Evolutionary conservation across 2,329 filamentous ascomycete species (phyloP), one percentile per base, ranked within the genome.

Genomic region (Verticillium isaacii): DNA sequence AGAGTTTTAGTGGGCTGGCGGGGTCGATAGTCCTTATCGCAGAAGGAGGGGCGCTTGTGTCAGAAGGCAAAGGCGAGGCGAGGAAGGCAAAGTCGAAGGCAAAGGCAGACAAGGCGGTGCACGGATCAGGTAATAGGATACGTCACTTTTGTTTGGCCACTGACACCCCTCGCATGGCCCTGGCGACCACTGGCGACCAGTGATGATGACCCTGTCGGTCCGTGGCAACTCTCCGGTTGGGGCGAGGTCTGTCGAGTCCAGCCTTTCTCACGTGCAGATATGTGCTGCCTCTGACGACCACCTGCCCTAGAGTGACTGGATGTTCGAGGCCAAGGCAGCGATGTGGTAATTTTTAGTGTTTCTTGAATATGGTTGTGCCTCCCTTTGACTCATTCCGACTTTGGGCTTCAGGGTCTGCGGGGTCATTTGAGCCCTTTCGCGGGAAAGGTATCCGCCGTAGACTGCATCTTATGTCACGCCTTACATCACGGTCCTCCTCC

Each of bases 1-100:
- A 65, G 63, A 63, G 59, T 63, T 66, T 65, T 66, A 65, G 64
- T 65, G 64, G 64, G 61, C 61, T 62, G 61, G 64, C 63, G 63
- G 64, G 64, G 64, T 59, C 45, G 32, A 59, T 41, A 39, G 56
- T 41, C n/a, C 45, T 52, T 52, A 52, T 52, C 45, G 45, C 45
- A 11, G 45, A 52, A 19, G 45, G 45, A 52, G 45, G 45, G 45
- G 45, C 19, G n/a, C 12, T 52, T 8, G 45, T 41, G 45, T 11
- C 6, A 15, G 37, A 17, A 17, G 37, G 37, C n/a, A 14, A 29
- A 9, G 41, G 17, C 7, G 25, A 25, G 25, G 25, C 25, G 25
- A 25, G 25, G 25, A 25, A 25, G 25, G 25, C 25, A 15, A 17
- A 17, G 37, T 2, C 7, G 5, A 29, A 52, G 37, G 37, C 19